These are phyloP conservation scores for Agapanthus africanus DNA, from an alignment of 106 monocot species.

Conservation along the genomic window DNA sequence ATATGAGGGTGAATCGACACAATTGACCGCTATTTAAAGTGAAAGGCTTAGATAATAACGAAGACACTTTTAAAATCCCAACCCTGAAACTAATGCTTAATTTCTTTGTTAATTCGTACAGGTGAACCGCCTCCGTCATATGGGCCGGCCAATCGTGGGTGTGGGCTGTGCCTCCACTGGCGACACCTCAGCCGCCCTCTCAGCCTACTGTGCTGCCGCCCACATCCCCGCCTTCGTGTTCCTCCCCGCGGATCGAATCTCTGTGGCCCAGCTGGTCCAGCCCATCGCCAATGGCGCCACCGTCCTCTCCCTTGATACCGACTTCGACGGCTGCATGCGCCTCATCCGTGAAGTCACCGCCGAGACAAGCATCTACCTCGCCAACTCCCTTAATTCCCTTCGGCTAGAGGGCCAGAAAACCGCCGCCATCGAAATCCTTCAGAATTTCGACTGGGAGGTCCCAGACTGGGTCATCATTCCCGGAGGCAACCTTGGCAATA, in stretches of 20 bases:
- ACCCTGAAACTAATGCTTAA: too few relatives aligned
- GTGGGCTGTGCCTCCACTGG: conserved; percentile 96
- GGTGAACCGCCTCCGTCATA: background rate
- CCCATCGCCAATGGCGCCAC: conserved; percentile 93
- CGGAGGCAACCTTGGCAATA: conserved; percentile 83
- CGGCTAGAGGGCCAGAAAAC: conserved; percentile 96
- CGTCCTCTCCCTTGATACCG: conserved; percentile 82
- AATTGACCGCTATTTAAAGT: too few relatives aligned
- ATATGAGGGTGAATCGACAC: too few relatives aligned
- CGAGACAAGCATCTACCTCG: conserved; percentile 87
- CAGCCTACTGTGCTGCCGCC: conserved; percentile 88
- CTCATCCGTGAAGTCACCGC: conserved; percentile 90
- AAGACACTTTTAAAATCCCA: too few relatives aligned
- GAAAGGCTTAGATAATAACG: too few relatives aligned
- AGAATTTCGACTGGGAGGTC: conserved; percentile 97
- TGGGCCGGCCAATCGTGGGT: conserved; percentile 62
- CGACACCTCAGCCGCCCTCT: conserved; percentile 89
- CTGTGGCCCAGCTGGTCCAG: conserved; percentile 86
- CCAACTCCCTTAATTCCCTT: conserved; percentile 90
- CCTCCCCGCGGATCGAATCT: conserved; percentile 82
- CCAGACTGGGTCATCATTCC: conserved; percentile 89
- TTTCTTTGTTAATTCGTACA: too few relatives aligned
- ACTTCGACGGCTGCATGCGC: conserved; percentile 97
- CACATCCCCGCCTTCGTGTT: conserved; percentile 86
- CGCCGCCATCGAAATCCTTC: conserved; percentile 90